These are phyloP conservation scores for Dillenia turbinata DNA, from an alignment of 164 flowering plant genomes.

Conservation along the genomic window DNA sequence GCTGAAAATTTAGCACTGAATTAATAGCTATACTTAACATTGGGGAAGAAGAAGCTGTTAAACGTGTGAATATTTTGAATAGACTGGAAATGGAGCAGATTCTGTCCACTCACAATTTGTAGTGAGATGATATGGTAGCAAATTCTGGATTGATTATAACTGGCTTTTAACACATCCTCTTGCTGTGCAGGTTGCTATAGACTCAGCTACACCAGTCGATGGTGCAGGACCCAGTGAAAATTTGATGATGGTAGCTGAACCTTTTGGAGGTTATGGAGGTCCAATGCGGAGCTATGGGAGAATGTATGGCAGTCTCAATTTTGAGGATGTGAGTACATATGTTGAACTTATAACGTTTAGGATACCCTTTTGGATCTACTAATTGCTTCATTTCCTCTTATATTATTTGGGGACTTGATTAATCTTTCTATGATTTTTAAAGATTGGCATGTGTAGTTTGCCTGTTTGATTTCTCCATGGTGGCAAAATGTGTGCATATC, in stretches of 20 bases:
- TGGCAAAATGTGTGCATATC: neutral
- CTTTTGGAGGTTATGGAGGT: constrained; percentile 76
- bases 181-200: constrained; percentile 81
- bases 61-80: too few relatives aligned
- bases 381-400: neutral
- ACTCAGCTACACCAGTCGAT: constrained; percentile 92
- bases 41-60: too few relatives aligned
- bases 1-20: too few relatives aligned
- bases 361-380: neutral
- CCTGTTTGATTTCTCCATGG: too few relatives aligned
- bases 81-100: too few relatives aligned
- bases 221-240: constrained; percentile 68
- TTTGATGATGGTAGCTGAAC: constrained; percentile 45
- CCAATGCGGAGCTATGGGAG: constrained; percentile 81
- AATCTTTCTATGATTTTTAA: neutral
- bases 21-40: too few relatives aligned
- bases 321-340: constrained; percentile 70
- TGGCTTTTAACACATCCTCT: neutral
- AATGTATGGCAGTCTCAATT: constrained; percentile 80
- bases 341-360: neutral
- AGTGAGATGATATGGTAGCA: too few relatives aligned
- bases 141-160: too few relatives aligned
- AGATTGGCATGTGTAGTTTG: neutral
- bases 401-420: neutral
- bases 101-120: too few relatives aligned